Percentiles rank a stretch among this genome's conserved stretches.
Conservation (phyloP, 352 stramenopile genomes). For the Pythium pyrilobum region DNA sequence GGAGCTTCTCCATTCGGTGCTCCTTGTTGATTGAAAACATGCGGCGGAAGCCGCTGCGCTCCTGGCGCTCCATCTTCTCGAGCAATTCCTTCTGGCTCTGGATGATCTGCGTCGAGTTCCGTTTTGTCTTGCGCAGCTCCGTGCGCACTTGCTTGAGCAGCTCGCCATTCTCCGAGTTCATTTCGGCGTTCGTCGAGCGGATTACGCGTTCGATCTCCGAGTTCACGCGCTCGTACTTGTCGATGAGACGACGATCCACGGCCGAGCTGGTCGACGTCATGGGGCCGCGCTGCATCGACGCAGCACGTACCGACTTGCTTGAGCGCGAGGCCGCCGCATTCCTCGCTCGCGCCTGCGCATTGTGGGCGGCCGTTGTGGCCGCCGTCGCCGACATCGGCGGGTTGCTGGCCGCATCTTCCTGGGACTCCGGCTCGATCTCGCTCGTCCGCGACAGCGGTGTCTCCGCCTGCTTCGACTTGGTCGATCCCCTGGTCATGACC, state of each 20-base stretch:
- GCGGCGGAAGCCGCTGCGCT: slow-evolving; percentile 51
- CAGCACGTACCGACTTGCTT: slow-evolving; percentile 7
- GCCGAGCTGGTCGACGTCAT: slow-evolving; percentile 17
- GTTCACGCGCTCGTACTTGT: slow-evolving; percentile 76
- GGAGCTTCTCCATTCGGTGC: slow-evolving; percentile 68
- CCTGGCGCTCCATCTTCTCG: slow-evolving; percentile 76
- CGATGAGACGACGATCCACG: slow-evolving; percentile 56
- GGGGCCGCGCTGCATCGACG: neutral
- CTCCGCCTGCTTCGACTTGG: neutral
- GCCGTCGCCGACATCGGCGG: slow-evolving; percentile 7
- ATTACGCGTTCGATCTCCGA: slow-evolving; percentile 68
- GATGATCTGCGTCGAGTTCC: slow-evolving; percentile 68
- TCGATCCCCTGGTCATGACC: slow-evolving; percentile 6
- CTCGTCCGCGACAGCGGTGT: neutral
- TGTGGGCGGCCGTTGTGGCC: neutral
- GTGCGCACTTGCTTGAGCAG: slow-evolving; percentile 24
- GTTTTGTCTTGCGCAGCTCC: slow-evolving; percentile 55
- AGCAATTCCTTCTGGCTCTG: slow-evolving; percentile 77
- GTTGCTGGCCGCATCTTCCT: slow-evolving; percentile 1
- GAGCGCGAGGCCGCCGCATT: slow-evolving; percentile 6
- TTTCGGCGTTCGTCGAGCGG: slow-evolving; percentile 39
- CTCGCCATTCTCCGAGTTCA: slow-evolving; percentile 19
- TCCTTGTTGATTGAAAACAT: slow-evolving; percentile 71
- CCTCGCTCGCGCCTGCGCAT: slow-evolving; percentile 2
- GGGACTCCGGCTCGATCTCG: slow-evolving; percentile 2